Evolutionary conservation across 805 yeast genomes (phyloP), one percentile per base, ranked within the genome.

Genomic region (Saccharomyces kudriavzevii): DNA sequence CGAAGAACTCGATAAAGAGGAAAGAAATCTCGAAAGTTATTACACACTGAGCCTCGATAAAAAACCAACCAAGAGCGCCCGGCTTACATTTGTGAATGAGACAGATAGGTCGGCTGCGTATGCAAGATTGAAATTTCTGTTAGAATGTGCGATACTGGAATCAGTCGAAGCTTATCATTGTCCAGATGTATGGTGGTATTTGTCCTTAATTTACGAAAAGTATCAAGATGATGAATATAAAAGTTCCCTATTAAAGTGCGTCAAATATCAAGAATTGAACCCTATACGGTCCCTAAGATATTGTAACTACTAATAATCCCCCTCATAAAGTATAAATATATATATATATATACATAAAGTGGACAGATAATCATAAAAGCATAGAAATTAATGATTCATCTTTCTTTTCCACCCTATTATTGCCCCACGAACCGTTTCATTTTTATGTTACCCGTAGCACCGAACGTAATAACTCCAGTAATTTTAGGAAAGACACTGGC

Each of bases 161-260:
- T 67, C 71, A 1, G 64, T 70, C n/a, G 74, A 75, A 14, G 82
- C 80, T 10, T 66, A 75, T 17, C 62, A 66, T 51, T 67, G 72
- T 11, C 70, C 82, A 6, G 96, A 89, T 66, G 75, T 85, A 11
- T 85, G 91, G 86, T 84, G 81, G 78, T 77, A 78, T 52, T 71
- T 87, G 54, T 79, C 89, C 1, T 69, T 75, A 58, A 76, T 87
- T 24, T 85, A 85, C 64, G 90, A 84, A 57, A 71, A 64, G 26
- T 70, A 78, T 49, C 82, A 79, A 47, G 87, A 84, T 55, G 76
- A 76, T 55, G 68, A 73, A 22, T 67, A 70, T 40, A 74, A 79
- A 56, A 77, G 77, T 29, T 73, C 84, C 8, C 70, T 87, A 53
- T 79, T 89, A 83, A 78, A 72, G 60, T 78, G 87, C 66, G 78